Evolutionary conservation across 352 stramenopile genomes (phyloP), one percentile per base, ranked within the genome.

Genomic region (Saprolegnia diclina): DNA sequence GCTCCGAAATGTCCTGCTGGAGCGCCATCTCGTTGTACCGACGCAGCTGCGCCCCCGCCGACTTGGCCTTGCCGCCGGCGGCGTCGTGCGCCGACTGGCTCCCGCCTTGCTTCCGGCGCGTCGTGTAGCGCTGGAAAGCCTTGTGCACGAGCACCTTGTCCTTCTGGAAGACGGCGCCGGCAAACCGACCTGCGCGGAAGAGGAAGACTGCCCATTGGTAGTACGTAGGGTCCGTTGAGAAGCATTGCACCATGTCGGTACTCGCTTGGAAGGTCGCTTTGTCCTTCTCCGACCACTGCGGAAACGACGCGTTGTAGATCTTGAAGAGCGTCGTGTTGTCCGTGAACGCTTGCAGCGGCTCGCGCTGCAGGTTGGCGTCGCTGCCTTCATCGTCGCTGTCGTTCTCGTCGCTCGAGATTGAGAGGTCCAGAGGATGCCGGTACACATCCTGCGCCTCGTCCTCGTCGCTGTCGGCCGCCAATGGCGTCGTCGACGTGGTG

Each of bases 71-170:
- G 32, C 81, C 73, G 13, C 86, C 86, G 11, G 79, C 72, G 0
- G 73, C 76, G 65, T 98, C 94, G 53, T 94, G 87, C 5, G 82
- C 77, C 0, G 90, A 96, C 78, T 98, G 94, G 14, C 83, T 89
- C 6, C 94, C 95, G 24, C 94, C 94, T 73, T 98, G 94, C 62
- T 97, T 97, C 61, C 93, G 87, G 40, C 94, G 85, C 6, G 94
- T 89, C 9, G 94, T 98, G 78, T 98, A 98, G 19, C 91, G 79
- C 65, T 94, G 84, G 53, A 93, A 97, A 46, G 92, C 94, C 74
- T 94, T 96, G 75, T 98, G 94, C 46, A 83, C 85, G 19, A 98
- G 32, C 42, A 91, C 95, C 72, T 89, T 92, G 42, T 92, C 88
- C 71, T 85, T 81, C 42, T 92, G 77, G 74, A 96, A 98, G 7